Conservation (phyloP, 805 yeast genomes). For the Candida silvicultrix region DNA sequence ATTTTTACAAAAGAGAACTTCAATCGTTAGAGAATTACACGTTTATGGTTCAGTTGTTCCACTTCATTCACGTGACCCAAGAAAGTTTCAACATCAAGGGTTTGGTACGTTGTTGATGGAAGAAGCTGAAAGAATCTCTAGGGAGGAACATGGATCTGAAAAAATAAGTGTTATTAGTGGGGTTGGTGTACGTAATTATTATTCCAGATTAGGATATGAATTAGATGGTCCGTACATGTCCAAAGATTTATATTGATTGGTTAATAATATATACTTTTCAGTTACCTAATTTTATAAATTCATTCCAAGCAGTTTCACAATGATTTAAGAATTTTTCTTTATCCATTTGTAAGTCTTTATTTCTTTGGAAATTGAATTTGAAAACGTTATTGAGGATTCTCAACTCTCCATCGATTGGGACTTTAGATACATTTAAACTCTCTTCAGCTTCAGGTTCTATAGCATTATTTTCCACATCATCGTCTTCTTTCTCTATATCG, state of each 20-base stretch:
- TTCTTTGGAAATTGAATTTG: slow-evolving; percentile 17
- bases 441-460: slow-evolving; percentile 28
- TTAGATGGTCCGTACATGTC: slow-evolving; percentile 98
- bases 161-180: slow-evolving; percentile 95
- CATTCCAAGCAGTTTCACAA: slow-evolving; percentile 30
- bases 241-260: slow-evolving; percentile 40
- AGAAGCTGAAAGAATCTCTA: slow-evolving; percentile 94
- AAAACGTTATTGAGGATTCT: slow-evolving; percentile 16
- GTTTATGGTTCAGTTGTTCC: slow-evolving; percentile 98
- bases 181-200: slow-evolving; percentile 95
- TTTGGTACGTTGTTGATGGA: slow-evolving; percentile 97
- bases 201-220: slow-evolving; percentile 84
- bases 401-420: slow-evolving; percentile 12
- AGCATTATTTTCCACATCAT: slow-evolving; percentile 28
- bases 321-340: slow-evolving; percentile 26
- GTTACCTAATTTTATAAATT: neutral
- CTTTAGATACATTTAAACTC: slow-evolving; percentile 5
- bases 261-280: too few species aligned
- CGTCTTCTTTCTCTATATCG: slow-evolving; percentile 12
- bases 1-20: slow-evolving; percentile 74
- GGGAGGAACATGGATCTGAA: slow-evolving; percentile 88
- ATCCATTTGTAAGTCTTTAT: slow-evolving; percentile 7
- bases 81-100: slow-evolving; percentile 98
- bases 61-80: slow-evolving; percentile 90
- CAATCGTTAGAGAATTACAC: slow-evolving; percentile 94